Conservation (phyloP, 2,329 filamentous ascomycete species). For the Neospermospora avenae region DNA sequence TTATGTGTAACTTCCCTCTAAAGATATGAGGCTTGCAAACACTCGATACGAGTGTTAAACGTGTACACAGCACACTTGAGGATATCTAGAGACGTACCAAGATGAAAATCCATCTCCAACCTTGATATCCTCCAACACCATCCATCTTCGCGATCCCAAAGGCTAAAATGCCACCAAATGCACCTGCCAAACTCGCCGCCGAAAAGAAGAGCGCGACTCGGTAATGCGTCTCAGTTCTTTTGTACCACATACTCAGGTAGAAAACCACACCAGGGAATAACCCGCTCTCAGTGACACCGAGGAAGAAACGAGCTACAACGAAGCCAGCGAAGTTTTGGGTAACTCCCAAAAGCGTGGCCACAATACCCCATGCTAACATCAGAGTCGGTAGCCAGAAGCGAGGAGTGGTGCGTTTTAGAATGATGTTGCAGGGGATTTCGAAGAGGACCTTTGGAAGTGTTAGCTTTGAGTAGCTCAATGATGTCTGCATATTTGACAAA, state of each 20-base stretch:
- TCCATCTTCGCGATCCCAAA: slow-evolving; percentile 46
- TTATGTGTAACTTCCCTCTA: neutral
- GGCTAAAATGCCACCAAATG: slow-evolving; percentile 46
- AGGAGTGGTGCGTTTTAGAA: slow-evolving; percentile 58
- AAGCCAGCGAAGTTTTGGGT: slow-evolving; percentile 50
- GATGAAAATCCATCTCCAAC: slow-evolving; percentile 44
- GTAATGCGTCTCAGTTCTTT: neutral
- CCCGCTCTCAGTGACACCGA: slow-evolving; percentile 54
- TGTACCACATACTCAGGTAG: slow-evolving; percentile 46
- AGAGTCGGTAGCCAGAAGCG: slow-evolving; percentile 55
- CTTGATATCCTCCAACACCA: slow-evolving; percentile 40
- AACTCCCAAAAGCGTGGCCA: slow-evolving; percentile 50
- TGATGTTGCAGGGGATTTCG: slow-evolving; percentile 60
- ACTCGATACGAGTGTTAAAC: neutral
- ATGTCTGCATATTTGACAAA: too few species aligned
- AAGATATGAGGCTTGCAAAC: neutral
- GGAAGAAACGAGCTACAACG: slow-evolving; percentile 51
- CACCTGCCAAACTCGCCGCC: slow-evolving; percentile 39
- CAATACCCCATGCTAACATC: slow-evolving; percentile 53
- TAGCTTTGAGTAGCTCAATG: neutral
- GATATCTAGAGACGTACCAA: slow-evolving; percentile 26
- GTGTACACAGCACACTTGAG: neutral
- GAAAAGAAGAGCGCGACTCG: slow-evolving; percentile 34
- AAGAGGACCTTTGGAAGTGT: slow-evolving; percentile 41
- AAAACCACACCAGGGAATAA: slow-evolving; percentile 53